These are phyloP conservation scores for Mortierella alpina DNA, from an alignment of 192 early-diverging fungal genomes.

Conservation along the genomic window DNA sequence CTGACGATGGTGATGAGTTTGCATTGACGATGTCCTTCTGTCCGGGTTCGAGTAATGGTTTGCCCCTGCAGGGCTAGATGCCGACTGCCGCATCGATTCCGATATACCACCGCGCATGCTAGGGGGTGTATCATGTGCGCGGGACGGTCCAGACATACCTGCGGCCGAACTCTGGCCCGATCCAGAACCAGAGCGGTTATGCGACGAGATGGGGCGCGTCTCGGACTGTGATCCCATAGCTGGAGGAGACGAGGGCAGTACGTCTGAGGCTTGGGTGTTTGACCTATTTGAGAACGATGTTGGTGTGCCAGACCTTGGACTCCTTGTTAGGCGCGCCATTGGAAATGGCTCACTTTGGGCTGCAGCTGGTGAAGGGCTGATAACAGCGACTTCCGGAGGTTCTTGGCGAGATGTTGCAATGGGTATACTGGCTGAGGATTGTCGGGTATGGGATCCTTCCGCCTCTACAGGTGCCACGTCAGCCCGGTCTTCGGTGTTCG, in stretches of 20 bases:
- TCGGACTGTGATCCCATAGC: neutral
- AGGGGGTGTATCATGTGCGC: no score
- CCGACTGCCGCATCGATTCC: no score
- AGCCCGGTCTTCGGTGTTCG: neutral
- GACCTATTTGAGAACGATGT: constrained; percentile 11
- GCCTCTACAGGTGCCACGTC: neutral
- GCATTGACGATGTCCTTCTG: neutral
- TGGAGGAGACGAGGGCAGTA: constrained; percentile 1
- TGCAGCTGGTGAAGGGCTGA: constrained; percentile 21
- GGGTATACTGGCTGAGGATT: constrained; percentile 20
- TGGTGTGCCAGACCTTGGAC: constrained; percentile 17
- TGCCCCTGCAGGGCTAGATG: no score
- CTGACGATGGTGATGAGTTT: neutral
- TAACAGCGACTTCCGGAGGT: constrained; percentile 12
- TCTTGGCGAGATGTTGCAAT: neutral
- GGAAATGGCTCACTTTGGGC: constrained; percentile 28
- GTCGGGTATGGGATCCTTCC: neutral
- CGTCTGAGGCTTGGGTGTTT: neutral
- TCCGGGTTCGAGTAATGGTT: no score
- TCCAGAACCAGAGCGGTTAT: no score
- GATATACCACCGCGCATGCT: no score
- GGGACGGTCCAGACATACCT: no score
- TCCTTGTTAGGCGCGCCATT: constrained; percentile 36
- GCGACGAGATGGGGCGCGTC: no score
- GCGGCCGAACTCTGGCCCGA: no score